Conservation (phyloP, 1,139 yeast genomes). For the Candida sp. region DNA sequence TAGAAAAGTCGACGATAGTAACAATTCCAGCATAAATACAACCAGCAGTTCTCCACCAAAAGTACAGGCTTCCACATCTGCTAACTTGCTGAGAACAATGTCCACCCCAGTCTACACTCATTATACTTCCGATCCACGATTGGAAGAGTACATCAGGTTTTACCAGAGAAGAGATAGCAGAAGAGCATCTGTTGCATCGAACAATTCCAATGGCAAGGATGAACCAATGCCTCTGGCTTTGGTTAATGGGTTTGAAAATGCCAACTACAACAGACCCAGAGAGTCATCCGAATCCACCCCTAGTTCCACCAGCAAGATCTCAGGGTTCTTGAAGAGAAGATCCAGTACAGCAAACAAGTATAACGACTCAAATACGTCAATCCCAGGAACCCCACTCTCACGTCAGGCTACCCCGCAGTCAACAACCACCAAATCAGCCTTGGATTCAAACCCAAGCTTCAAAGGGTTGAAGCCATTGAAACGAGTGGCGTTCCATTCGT, state of each 20-base stretch:
- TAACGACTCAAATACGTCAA: constrained; percentile 11
- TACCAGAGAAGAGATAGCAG: constrained; percentile 42
- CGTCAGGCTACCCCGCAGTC: constrained; percentile 5
- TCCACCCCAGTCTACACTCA: constrained; percentile 19
- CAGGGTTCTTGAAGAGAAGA: constrained; percentile 30
- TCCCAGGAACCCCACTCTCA: constrained; percentile 4
- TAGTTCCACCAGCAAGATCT: constrained; percentile 18
- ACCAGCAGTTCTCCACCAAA: constrained; percentile 3
- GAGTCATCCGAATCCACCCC: constrained; percentile 1
- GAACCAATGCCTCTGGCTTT: constrained; percentile 50
- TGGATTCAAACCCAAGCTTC: constrained; percentile 26
- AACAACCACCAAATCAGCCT: constrained; percentile 11
- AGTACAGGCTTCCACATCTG: not conserved
- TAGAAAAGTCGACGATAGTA: constrained; percentile 2
- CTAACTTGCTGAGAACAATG: constrained; percentile 17
- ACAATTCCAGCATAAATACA: not conserved
- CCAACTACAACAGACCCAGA: constrained; percentile 13
- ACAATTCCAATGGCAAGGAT: constrained; percentile 5
- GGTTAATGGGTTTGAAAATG: constrained; percentile 20
- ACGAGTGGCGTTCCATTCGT: constrained; percentile 74
- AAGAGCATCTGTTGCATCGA: constrained; percentile 19
- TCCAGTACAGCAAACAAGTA: constrained; percentile 19
- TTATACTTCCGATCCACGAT: constrained; percentile 48
- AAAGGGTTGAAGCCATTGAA: constrained; percentile 49
- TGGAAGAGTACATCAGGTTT: constrained; percentile 60